These are phyloP conservation scores for Spongispora temasekensis DNA, from an alignment of 1,284 basidiomycete species.

Conservation along the genomic window DNA sequence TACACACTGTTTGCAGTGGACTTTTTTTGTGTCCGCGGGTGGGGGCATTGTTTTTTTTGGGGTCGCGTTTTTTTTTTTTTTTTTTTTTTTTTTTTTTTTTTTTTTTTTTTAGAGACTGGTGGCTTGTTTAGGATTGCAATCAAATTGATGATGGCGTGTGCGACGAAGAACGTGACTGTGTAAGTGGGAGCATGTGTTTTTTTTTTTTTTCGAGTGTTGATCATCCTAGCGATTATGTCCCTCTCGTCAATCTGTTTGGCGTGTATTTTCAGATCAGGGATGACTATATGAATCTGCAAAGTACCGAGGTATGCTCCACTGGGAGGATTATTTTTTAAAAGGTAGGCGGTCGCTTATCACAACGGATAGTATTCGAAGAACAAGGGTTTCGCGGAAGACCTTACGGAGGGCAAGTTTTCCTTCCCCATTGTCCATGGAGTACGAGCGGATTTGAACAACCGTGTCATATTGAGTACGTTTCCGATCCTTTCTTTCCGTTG, in stretches of 20 bases:
- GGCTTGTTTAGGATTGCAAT: slow-evolving; percentile 91
- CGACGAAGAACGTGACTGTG: slow-evolving; percentile 62
- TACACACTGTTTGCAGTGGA: too few relatives aligned
- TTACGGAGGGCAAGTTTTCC: slow-evolving; percentile 96
- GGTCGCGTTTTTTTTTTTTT: too few relatives aligned
- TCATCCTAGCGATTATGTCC: slow-evolving; percentile 76
- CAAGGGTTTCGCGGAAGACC: slow-evolving; percentile 94
- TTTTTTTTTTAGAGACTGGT: slow-evolving; percentile 82
- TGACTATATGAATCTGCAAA: slow-evolving; percentile 96
- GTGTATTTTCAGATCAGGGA: slow-evolving; percentile 97
- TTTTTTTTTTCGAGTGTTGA: neutral
- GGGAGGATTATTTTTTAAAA: neutral
- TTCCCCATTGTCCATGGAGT: slow-evolving; percentile 94
- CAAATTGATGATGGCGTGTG: slow-evolving; percentile 95
- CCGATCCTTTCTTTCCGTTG: neutral
- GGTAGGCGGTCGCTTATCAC: too few relatives aligned
- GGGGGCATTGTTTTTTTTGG: too few relatives aligned
- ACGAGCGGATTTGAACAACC: slow-evolving; percentile 70
- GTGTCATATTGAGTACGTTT: slow-evolving; percentile 78
- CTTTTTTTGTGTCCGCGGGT: too few relatives aligned
- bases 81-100: too few relatives aligned
- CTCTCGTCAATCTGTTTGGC: slow-evolving; percentile 92
- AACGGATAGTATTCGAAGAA: slow-evolving; percentile 77
- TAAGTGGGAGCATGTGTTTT: slow-evolving; percentile 42
- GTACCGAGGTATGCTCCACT: slow-evolving; percentile 67